Evolutionary conservation across 768 basidiomycete genomes (phyloP).

Genomic region (Mycena olivaceomarginata): DNA sequence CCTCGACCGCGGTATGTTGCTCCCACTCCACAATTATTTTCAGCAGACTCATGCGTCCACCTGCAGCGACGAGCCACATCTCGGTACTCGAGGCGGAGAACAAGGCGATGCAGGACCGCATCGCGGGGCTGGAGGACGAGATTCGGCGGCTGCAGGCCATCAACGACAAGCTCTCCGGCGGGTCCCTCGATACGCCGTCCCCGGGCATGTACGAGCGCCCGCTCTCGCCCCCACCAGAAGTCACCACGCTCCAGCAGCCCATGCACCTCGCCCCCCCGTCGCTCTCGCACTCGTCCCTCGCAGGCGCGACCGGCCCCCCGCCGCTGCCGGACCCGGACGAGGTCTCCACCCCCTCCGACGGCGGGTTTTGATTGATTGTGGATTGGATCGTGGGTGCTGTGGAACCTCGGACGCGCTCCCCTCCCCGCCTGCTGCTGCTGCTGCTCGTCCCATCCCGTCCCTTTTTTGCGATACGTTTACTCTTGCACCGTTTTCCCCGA

Average conservation of each 20-base stretch:
- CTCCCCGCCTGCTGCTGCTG: slow-evolving; percentile 7
- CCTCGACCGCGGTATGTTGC: slow-evolving; percentile 85
- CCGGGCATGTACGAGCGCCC: slow-evolving; percentile 72
- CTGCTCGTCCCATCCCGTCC: slow-evolving; percentile 43
- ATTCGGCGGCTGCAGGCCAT: slow-evolving; percentile 81
- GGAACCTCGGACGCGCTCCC: background rate
- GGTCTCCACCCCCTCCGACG: slow-evolving; percentile 66
- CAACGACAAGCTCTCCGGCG: slow-evolving; percentile 90
- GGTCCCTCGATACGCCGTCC: slow-evolving; percentile 73
- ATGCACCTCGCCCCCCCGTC: background rate
- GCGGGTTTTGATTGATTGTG: slow-evolving; percentile 59
- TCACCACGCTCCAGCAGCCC: slow-evolving; percentile 61
- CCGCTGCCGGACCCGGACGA: slow-evolving; percentile 62
- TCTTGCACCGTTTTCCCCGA: slow-evolving; percentile 51
- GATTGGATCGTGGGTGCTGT: no score
- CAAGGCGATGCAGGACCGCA: slow-evolving; percentile 81
- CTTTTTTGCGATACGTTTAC: slow-evolving; percentile 57
- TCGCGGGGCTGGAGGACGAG: slow-evolving; percentile 80
- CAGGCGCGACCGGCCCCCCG: slow-evolving; percentile 47
- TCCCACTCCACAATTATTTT: slow-evolving; percentile 25
- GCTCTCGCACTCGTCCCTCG: slow-evolving; percentile 56
- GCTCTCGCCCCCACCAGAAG: slow-evolving; percentile 80
- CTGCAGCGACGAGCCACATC: slow-evolving; percentile 87
- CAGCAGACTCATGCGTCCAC: background rate
- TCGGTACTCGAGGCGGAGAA: slow-evolving; percentile 82